A percentile compares a stretch with the other conserved stretches of the same genome.
Conservation (phyloP, 768 basidiomycete genomes). For the Boletus barrowsii region DNA sequence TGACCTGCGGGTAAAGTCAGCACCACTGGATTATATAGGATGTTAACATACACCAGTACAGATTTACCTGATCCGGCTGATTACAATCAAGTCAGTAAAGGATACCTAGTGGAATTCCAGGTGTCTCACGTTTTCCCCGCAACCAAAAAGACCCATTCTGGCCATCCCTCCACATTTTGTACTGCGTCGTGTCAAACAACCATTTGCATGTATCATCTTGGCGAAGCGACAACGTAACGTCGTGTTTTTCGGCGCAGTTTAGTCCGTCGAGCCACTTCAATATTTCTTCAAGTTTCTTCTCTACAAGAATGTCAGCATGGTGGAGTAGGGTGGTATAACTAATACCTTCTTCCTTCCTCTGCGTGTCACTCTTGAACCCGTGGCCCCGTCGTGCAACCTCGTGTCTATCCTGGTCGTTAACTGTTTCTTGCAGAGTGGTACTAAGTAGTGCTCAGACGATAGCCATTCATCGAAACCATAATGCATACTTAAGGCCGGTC, state of each 20-base stretch:
- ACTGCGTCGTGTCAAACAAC: conserved; percentile 1
- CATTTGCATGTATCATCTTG: conserved; percentile 2
- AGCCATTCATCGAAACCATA: not conserved
- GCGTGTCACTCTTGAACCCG: not conserved
- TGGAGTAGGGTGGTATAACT: not conserved
- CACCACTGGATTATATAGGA: not conserved
- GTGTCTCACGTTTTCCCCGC: conserved; percentile 2
- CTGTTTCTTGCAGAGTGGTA: no score
- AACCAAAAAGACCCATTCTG: not conserved
- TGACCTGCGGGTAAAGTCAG: not conserved
- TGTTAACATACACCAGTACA: conserved; percentile 3
- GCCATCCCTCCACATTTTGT: not conserved
- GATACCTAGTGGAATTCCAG: no score
- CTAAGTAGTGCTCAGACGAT: not conserved
- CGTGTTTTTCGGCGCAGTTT: conserved; percentile 4
- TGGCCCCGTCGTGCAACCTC: not conserved
- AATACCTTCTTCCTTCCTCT: not conserved
- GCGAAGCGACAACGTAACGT: not conserved
- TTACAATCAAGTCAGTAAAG: not conserved
- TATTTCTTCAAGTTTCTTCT: not conserved
- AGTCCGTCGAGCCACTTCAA: conserved; percentile 2
- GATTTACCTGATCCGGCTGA: conserved; percentile 7
- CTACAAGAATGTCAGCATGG: not conserved
- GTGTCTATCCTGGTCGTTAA: not conserved
- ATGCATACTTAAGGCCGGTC: not conserved